Evolutionary conservation across 352 stramenopile species (phyloP).

Genomic region (Globisporangium emineosum): DNA sequence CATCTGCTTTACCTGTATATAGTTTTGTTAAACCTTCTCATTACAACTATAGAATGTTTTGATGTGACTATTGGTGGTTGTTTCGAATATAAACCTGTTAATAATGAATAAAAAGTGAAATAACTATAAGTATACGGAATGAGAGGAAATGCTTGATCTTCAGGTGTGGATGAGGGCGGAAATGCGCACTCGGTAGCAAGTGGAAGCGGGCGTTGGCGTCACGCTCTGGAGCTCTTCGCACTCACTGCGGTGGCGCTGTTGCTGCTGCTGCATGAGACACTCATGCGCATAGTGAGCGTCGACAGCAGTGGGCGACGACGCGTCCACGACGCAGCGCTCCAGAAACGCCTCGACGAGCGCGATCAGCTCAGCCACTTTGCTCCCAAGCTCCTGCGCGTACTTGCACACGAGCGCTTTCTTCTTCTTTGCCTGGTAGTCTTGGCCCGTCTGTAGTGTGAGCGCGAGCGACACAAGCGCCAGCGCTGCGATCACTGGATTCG

Average conservation of each 20-base stretch:
- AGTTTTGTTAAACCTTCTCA: neutral
- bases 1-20: neutral
- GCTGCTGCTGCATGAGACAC: neutral
- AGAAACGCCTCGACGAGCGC: constrained; percentile 7
- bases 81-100: neutral
- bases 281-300: neutral
- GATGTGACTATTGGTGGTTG: neutral
- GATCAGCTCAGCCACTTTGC: neutral
- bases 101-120: neutral
- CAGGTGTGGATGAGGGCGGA: constrained; percentile 13
- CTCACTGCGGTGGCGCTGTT: neutral
- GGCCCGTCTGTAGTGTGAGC: neutral
- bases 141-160: neutral
- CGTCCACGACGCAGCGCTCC: neutral
- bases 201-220: neutral
- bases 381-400: neutral
- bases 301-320: neutral
- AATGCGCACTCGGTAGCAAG: constrained; percentile 19
- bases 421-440: neutral
- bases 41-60: neutral
- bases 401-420: neutral
- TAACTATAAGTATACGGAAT: neutral
- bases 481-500: constrained; percentile 14
- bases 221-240: neutral
- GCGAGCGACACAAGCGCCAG: constrained; percentile 14